phyloP scores from a whole-genome alignment of 768 basidiomycete genomes.

The Ramaria sp. region DNA sequence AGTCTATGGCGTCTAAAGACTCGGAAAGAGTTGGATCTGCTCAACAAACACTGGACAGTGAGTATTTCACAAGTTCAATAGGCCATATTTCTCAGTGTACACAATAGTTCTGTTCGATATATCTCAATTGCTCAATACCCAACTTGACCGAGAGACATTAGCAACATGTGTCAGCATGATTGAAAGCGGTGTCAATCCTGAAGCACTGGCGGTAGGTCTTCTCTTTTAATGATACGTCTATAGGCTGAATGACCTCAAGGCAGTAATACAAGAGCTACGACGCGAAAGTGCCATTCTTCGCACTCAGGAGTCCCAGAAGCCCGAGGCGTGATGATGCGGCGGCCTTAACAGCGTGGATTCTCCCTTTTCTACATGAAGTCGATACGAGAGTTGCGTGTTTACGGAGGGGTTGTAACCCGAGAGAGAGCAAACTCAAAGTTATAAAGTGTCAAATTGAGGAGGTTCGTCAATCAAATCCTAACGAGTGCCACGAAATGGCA shows the following conservation, averaged over 20 bases:
- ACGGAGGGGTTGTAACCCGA: too few species aligned
- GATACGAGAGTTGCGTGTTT: too few species aligned
- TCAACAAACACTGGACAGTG: constrained; percentile 23
- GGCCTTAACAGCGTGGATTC: too few species aligned
- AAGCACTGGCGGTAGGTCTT: constrained; percentile 71
- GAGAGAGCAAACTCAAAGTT: too few species aligned
- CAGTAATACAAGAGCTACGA: constrained; percentile 75
- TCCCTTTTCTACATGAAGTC: too few species aligned
- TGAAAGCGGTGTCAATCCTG: constrained; percentile 86
- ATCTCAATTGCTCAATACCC: constrained; percentile 79
- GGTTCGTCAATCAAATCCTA: too few species aligned
- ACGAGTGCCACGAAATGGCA: too few species aligned
- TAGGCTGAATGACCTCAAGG: constrained; percentile 30
- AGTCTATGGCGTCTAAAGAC: constrained; percentile 32
- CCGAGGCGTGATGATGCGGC: too few species aligned
- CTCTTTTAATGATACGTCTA: neutral
- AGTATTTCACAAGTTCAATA: constrained; percentile 18
- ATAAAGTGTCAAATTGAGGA: too few species aligned
- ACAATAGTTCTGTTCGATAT: constrained; percentile 70
- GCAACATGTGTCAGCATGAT: constrained; percentile 89
- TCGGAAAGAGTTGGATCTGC: constrained; percentile 12
- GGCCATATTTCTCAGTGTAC: neutral
- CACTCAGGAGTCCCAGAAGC: constrained; percentile 13
- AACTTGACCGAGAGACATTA: constrained; percentile 83
- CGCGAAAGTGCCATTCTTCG: constrained; percentile 45